phyloP scores from a whole-genome alignment of 495 filamentous ascomycete genomes.

The Staphylotrichum tortipilum region DNA sequence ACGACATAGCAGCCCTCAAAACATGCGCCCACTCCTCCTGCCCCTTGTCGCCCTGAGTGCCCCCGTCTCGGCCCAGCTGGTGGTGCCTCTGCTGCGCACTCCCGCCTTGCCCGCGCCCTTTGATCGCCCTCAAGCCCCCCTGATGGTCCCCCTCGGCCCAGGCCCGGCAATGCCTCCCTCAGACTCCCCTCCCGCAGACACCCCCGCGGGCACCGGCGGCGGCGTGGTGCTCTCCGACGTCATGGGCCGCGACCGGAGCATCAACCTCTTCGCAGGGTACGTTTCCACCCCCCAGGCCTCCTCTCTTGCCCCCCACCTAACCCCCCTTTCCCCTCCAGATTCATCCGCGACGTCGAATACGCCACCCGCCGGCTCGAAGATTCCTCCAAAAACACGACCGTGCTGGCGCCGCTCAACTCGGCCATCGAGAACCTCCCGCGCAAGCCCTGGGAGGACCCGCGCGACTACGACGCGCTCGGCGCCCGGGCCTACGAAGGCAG shows the following conservation, averaged over 20 bases:
- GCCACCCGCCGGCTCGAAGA: constrained; percentile 66
- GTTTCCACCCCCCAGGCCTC: no score
- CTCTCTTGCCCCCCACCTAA: no score
- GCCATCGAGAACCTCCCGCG: constrained; percentile 69
- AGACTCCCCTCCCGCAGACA: constrained; percentile 24
- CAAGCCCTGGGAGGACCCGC: constrained; percentile 90
- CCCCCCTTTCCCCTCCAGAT: constrained; percentile 20
- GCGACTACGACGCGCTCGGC: constrained; percentile 67
- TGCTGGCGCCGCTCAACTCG: constrained; percentile 79
- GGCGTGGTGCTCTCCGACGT: constrained; percentile 70
- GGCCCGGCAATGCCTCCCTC: constrained; percentile 29
- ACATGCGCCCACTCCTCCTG: constrained; percentile 13
- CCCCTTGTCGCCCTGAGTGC: constrained; percentile 14
- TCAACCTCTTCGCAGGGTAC: constrained; percentile 75
- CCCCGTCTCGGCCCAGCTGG: constrained; percentile 20
- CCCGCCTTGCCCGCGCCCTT: not conserved
- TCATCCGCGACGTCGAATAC: constrained; percentile 70
- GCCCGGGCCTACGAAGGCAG: constrained; percentile 72
- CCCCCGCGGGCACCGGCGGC: constrained; percentile 32
- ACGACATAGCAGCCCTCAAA: no score
- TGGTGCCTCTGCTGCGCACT: constrained; percentile 17
- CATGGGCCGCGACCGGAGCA: constrained; percentile 67
- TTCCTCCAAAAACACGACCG: constrained; percentile 64
- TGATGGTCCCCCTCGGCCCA: constrained; percentile 30
- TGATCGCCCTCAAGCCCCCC: constrained; percentile 23